phyloP scores from a whole-genome alignment of 768 basidiomycete species.

The Mycena venus region DNA sequence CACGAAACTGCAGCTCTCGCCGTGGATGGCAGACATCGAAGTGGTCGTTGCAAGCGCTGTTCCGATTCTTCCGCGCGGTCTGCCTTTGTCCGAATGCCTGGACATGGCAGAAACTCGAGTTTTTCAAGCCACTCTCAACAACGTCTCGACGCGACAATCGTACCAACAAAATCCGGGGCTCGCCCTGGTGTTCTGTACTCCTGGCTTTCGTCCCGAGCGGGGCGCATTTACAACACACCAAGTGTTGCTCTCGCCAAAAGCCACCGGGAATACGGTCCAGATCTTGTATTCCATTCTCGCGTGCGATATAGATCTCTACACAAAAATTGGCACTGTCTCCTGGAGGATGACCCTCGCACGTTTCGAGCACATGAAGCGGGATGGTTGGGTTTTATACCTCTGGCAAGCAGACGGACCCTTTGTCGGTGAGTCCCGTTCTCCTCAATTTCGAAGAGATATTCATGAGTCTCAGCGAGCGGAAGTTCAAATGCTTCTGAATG shows the following conservation, averaged over 20 bases:
- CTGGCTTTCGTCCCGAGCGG: not conserved
- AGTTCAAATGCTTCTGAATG: too few relatives aligned
- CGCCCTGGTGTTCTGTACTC: not conserved
- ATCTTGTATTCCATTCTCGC: not conserved
- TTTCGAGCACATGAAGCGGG: too few relatives aligned
- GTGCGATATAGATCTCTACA: not conserved
- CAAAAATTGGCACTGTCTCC: not conserved
- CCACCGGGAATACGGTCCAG: not conserved
- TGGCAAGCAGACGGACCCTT: too few relatives aligned
- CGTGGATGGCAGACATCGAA: constrained; percentile 12
- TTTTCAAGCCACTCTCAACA: not conserved
- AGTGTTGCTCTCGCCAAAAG: not conserved
- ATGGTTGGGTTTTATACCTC: too few relatives aligned
- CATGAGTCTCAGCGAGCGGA: too few relatives aligned
- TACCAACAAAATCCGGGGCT: not conserved
- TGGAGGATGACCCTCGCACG: too few relatives aligned
- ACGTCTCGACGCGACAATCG: not conserved
- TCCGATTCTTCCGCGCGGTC: not conserved
- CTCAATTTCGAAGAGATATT: too few relatives aligned
- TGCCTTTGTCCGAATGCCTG: not conserved
- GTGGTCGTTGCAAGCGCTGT: not conserved
- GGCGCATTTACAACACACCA: not conserved
- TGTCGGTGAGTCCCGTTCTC: too few relatives aligned
- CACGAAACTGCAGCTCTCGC: not conserved
- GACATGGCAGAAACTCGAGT: not conserved